Evolutionary conservation across 768 basidiomycete species (phyloP).

Genomic region (Tricholoma furcatifolium): DNA sequence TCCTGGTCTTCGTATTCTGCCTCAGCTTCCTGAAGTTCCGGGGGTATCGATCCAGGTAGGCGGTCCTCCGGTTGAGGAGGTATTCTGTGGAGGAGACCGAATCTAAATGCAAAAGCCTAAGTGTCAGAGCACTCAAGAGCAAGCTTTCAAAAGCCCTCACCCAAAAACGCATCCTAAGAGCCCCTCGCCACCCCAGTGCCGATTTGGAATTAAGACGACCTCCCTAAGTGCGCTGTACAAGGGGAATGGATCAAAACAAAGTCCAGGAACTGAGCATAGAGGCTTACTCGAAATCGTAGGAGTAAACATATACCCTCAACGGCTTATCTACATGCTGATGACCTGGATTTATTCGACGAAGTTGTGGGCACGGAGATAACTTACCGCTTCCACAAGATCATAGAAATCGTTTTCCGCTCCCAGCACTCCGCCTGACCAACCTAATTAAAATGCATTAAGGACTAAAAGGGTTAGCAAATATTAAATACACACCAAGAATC

Average conservation of each 20-base stretch:
- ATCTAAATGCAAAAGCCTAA: conserved; percentile 41
- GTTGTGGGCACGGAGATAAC: conserved; percentile 22
- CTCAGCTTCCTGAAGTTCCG: conserved; percentile 47
- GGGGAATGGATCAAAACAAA: conserved; percentile 9
- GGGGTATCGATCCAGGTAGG: conserved; percentile 53
- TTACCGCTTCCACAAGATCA: conserved; percentile 87
- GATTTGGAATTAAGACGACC: conserved; percentile 92
- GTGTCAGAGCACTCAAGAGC: conserved; percentile 7
- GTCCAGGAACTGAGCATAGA: conserved; percentile 4
- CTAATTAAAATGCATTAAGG: conserved; percentile 57
- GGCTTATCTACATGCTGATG: conserved; percentile 90
- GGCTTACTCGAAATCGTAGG: conserved; percentile 92
- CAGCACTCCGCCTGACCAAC: conserved; percentile 94
- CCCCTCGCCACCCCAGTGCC: conserved; percentile 97
- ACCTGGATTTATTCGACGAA: not conserved
- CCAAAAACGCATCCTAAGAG: conserved; percentile 95
- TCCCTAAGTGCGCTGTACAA: conserved; percentile 78
- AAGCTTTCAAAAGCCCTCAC: conserved; percentile 38
- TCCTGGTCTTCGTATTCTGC: conserved; percentile 61
- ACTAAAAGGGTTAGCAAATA: not conserved
- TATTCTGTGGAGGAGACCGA: conserved; percentile 91
- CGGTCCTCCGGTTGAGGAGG: conserved; percentile 71
- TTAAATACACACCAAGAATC: conserved; percentile 36
- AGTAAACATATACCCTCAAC: conserved; percentile 92
- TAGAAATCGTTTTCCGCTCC: conserved; percentile 95